Evolutionary conservation across 1,139 yeast genomes (phyloP), one percentile per base, ranked within the genome.

Genomic region (Candida albicans): DNA sequence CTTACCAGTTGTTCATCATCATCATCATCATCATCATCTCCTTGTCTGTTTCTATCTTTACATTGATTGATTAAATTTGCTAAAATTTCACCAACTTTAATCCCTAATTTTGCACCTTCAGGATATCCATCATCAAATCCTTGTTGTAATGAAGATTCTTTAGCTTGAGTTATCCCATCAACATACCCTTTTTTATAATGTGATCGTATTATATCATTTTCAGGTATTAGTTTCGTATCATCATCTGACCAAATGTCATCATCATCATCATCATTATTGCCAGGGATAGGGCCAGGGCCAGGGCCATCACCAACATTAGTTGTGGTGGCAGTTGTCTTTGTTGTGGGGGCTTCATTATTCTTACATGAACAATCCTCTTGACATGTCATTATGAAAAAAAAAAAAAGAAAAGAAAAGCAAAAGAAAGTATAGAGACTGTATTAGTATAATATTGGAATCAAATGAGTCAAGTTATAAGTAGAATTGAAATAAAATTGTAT

Each of bases 111-210:
- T 0, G 95, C 90, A 1, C 98, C 98, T 2, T 67, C 54, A 0
- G 90, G 89, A 56, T 81, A 91, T 1, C 91, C 95, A 3, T 65
- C 71, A 57, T 91, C 95, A 58, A 91, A 91, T 0, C 96, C 97
- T 6, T 65, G 57, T 56, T 91, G 98, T 22, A 90, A 67, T 33
- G 84, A 79, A 11, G 64, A 62, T 50, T 87, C 95, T 54, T 87
- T 84, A 3, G 89, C 79, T n/a, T 64, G 64, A 0, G 87, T 70
- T 6, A 90, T 61, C 0, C 98, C 98, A 49, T 87, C 96, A 2
- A 88, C 64, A 55, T 88, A 91, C 0, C 98, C 98, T 48, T 85
- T 84, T 52, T 87, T 87, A 18, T 73, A 74, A 57, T 91, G 97
- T n/a, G 73, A 75, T 36, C 95, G 67, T 50, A 79, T 59, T 26